Evolutionary conservation across 371 early-diverging fungal species (phyloP).

Genomic region (Mortierella sp.): DNA sequence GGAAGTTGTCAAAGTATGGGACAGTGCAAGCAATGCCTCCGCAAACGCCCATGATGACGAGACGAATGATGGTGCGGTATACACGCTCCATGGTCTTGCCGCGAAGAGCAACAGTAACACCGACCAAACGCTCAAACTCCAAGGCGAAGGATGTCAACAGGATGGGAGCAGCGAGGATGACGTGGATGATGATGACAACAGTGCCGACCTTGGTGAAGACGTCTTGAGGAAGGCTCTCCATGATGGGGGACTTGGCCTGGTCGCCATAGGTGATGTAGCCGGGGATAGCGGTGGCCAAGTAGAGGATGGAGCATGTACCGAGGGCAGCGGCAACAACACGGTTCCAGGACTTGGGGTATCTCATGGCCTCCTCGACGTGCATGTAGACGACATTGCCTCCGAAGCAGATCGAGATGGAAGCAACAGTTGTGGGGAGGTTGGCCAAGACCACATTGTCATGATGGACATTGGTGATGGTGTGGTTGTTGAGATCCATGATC

Average conservation of each 20-base stretch:
- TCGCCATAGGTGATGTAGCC: slow-evolving; percentile 89
- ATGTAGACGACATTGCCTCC: slow-evolving; percentile 84
- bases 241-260: slow-evolving; percentile 72
- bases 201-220: slow-evolving; percentile 71
- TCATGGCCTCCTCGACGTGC: slow-evolving; percentile 58
- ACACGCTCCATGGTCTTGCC: slow-evolving; percentile 61
- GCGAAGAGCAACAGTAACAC: slow-evolving; percentile 65
- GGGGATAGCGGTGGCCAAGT: slow-evolving; percentile 77
- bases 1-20: slow-evolving; percentile 79
- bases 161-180: slow-evolving; percentile 82
- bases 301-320: slow-evolving; percentile 78
- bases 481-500: slow-evolving; percentile 42
- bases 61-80: slow-evolving; percentile 64
- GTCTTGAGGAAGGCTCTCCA: slow-evolving; percentile 74
- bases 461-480: slow-evolving; percentile 28
- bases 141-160: slow-evolving; percentile 80
- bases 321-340: slow-evolving; percentile 77
- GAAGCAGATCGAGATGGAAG: slow-evolving; percentile 79
- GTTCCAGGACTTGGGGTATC: slow-evolving; percentile 76
- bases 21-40: slow-evolving; percentile 72
- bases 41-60: slow-evolving; percentile 59
- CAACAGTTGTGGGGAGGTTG: slow-evolving; percentile 65
- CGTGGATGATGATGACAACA: slow-evolving; percentile 81
- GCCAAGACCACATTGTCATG: slow-evolving; percentile 63
- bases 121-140: slow-evolving; percentile 72